A percentile compares a stretch with the other conserved stretches of the same genome.
Evolutionary conservation across 192 early-diverging fungal species (phyloP).

Genomic region (Backusella sp.): DNA sequence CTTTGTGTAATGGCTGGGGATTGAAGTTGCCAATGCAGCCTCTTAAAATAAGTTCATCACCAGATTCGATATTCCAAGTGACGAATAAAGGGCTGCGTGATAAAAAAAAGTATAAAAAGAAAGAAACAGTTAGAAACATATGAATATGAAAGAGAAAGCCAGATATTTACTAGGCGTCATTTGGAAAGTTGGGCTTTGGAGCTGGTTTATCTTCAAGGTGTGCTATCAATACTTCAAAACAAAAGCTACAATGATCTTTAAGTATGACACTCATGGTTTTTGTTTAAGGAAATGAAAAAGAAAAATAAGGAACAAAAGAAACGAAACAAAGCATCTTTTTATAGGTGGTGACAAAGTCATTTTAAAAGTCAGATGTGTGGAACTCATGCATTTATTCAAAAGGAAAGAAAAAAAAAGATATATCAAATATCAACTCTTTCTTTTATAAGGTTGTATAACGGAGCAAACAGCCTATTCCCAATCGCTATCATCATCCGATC

Average conservation of each 20-base stretch:
- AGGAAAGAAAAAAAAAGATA: too few species aligned
- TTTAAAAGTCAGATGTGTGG: not conserved
- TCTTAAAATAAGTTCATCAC: constrained; percentile 57
- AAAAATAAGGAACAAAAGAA: not conserved
- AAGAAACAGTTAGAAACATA: not conserved
- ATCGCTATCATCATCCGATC: constrained; percentile 29
- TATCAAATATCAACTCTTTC: not conserved
- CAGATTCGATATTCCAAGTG: constrained; percentile 63
- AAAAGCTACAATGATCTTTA: constrained; percentile 73
- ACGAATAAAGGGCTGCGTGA: constrained; percentile 74
- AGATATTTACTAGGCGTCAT: constrained; percentile 56
- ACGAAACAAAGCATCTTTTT: not conserved
- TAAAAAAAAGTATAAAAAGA: not conserved
- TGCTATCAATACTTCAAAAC: constrained; percentile 74
- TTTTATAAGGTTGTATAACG: not conserved
- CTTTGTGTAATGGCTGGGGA: constrained; percentile 62
- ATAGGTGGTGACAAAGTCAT: not conserved
- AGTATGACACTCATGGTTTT: constrained; percentile 24
- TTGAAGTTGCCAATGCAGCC: constrained; percentile 95
- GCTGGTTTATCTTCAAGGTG: constrained; percentile 48
- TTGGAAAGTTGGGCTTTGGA: constrained; percentile 51
- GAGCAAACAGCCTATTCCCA: constrained; percentile 21
- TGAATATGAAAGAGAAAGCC: not conserved
- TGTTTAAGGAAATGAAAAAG: not conserved
- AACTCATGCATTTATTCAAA: not conserved